A percentile compares a stretch with the other conserved stretches of the same genome.
These are phyloP conservation scores for Coriolopsis trogii DNA, from an alignment of 1,284 basidiomycete genomes.

Conservation along the genomic window DNA sequence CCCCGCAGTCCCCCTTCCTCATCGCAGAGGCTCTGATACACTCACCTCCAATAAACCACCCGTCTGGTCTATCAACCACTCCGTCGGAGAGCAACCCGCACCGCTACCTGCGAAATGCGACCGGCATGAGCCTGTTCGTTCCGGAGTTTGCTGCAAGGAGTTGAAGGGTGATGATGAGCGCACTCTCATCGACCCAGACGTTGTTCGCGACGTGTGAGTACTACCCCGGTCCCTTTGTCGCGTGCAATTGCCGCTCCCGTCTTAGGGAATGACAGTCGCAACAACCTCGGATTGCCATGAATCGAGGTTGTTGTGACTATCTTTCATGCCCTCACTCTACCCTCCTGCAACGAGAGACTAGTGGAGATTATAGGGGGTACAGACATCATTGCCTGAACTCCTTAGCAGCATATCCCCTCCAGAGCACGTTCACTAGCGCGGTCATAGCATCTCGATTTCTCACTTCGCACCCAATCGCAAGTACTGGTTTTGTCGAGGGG, in stretches of 20 bases:
- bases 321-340: no score
- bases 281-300: no score
- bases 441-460: no score
- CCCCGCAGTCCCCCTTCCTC: slow-evolving; percentile 39
- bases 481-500: not conserved
- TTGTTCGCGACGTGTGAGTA: slow-evolving; percentile 81
- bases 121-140: slow-evolving; percentile 48
- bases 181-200: slow-evolving; percentile 80
- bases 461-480: slow-evolving; percentile 10
- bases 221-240: not conserved
- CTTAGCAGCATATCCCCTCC: no score
- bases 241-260: not conserved
- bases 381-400: no score
- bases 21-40: slow-evolving; percentile 25
- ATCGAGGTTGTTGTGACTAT: no score
- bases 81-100: slow-evolving; percentile 37
- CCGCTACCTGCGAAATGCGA: slow-evolving; percentile 65
- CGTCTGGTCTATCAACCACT: slow-evolving; percentile 62
- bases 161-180: slow-evolving; percentile 78
- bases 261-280: no score
- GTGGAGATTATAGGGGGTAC: no score
- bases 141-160: slow-evolving; percentile 82
- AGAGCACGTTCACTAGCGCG: no score
- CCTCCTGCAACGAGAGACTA: no score
- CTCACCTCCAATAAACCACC: slow-evolving; percentile 45